Conservation (phyloP, 2,329 filamentous ascomycete genomes). For the Colletotrichum coccodes region DNA sequence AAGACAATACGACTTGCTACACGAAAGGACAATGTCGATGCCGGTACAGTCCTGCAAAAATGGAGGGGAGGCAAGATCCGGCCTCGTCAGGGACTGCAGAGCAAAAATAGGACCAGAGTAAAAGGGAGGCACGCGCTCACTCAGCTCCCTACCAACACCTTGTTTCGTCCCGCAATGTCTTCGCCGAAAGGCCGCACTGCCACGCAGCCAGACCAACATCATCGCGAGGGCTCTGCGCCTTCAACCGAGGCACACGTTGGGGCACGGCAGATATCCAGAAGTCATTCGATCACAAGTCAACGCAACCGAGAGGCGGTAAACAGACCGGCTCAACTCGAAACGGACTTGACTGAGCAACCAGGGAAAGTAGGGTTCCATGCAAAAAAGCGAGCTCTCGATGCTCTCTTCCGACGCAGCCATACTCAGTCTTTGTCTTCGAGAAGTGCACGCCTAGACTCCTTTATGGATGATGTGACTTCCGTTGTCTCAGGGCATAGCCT, state of each 20-base stretch:
- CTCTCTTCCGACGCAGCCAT: conserved; percentile 54
- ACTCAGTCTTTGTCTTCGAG: conserved; percentile 30
- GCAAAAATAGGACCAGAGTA: background rate
- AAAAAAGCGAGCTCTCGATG: conserved; percentile 65
- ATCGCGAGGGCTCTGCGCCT: background rate
- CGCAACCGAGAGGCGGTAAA: background rate
- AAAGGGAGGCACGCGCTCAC: conserved; percentile 5
- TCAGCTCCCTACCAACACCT: conserved; percentile 8
- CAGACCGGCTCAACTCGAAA: conserved; percentile 68
- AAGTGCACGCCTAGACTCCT: conserved; percentile 15
- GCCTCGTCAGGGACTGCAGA: conserved; percentile 42
- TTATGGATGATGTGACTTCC: conserved; percentile 19
- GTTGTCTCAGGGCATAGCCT: conserved; percentile 10
- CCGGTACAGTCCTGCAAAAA: conserved; percentile 58
- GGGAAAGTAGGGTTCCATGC: conserved; percentile 55
- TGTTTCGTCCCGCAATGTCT: background rate
- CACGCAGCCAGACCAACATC: background rate
- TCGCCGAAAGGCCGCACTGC: background rate
- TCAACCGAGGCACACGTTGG: background rate
- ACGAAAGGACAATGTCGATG: conserved; percentile 70
- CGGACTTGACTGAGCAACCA: conserved; percentile 47
- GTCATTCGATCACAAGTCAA: conserved; percentile 7
- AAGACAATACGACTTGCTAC: conserved; percentile 71
- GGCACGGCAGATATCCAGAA: conserved; percentile 32
- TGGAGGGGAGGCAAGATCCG: conserved; percentile 67